Evolutionary conservation across 352 stramenopile genomes (phyloP), one percentile per base, ranked within the genome.

Genomic region (Globisporangium acanthophoron): DNA sequence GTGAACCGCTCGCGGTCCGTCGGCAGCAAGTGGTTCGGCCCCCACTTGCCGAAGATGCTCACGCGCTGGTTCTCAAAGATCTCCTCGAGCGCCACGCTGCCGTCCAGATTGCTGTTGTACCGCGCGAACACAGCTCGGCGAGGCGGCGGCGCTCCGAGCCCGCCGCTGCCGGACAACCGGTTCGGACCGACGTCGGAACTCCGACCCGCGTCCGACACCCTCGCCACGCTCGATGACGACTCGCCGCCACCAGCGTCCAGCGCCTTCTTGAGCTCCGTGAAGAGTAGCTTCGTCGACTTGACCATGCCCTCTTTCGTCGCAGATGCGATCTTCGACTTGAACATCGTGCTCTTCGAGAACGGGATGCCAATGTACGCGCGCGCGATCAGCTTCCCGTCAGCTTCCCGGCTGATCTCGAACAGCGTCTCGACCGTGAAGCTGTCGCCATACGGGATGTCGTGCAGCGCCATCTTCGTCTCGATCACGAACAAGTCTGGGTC

Each of bases 61-160:
- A 94, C 74, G 16, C 85, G 85, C 64, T 94, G 85, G 63, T 94
- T 94, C 64, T 94, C 82, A 65, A 94, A 94, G 64, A 94, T 91
- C 67, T 94, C 84, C 62, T 94, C 84, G 20, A 94, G 67, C 9
- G 74, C 84, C 3, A 94, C 81, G 40, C 80, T 90, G 56, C 76
- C 78, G 62, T 90, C 76, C 11, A 88, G 53, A 3, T 77, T 87
- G 52, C 78, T 87, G 59, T 88, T 88, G 55, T 86, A 80, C 6
- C 78, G 70, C 37, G 72, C 65, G 18, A 87, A 58, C 49, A 70
- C 75, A 0, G 81, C 54, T 5, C 66, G 65, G 16, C 58, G 62
- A 7, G 62, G 3, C 46, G 67, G 3, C 46, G 67, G 33, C 54
- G 59, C 37, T 54, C 29, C 47, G 21, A 52, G 21, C 3, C 47